These are phyloP conservation scores for Exidia glandulosa DNA, from an alignment of 768 basidiomycete species.

Conservation along the genomic window DNA sequence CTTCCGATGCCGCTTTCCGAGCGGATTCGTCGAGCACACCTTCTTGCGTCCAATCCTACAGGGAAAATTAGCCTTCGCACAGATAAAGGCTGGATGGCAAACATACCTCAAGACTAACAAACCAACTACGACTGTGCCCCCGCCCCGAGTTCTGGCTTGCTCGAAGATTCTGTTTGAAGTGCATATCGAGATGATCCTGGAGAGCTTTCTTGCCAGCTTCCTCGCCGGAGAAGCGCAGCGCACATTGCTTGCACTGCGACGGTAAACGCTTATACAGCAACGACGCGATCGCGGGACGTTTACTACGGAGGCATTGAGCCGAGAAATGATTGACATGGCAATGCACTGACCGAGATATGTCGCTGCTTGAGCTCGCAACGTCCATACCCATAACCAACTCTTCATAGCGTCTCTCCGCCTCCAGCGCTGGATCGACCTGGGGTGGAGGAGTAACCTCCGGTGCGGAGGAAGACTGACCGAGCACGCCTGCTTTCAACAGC, in stretches of 20 bases:
- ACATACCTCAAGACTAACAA: slow-evolving; percentile 68
- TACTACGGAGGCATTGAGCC: slow-evolving; percentile 24
- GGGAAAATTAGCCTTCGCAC: slow-evolving; percentile 6
- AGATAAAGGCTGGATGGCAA: slow-evolving; percentile 2
- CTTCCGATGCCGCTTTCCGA: slow-evolving; percentile 54
- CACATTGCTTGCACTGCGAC: slow-evolving; percentile 89
- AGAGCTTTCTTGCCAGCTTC: slow-evolving; percentile 59
- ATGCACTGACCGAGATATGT: slow-evolving; percentile 57
- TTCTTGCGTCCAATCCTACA: slow-evolving; percentile 84
- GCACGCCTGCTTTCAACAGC: slow-evolving; percentile 70
- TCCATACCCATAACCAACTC: slow-evolving; percentile 46
- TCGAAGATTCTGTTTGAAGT: slow-evolving; percentile 87
- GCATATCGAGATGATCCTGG: slow-evolving; percentile 90
- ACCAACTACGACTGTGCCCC: slow-evolving; percentile 87
- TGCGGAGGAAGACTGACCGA: slow-evolving; percentile 38
- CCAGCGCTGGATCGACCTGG: slow-evolving; percentile 31
- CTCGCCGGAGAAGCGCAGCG: slow-evolving; percentile 71
- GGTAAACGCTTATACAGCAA: slow-evolving; percentile 68
- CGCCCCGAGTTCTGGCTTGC: slow-evolving; percentile 67
- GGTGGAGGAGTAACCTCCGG: slow-evolving; percentile 19
- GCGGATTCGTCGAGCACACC: slow-evolving; percentile 30
- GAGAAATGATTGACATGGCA: not conserved
- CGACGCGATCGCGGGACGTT: slow-evolving; percentile 47
- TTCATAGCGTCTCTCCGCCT: slow-evolving; percentile 47
- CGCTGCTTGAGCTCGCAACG: slow-evolving; percentile 54